Conservation (phyloP, 805 yeast species). For the Candida boleticola region DNA sequence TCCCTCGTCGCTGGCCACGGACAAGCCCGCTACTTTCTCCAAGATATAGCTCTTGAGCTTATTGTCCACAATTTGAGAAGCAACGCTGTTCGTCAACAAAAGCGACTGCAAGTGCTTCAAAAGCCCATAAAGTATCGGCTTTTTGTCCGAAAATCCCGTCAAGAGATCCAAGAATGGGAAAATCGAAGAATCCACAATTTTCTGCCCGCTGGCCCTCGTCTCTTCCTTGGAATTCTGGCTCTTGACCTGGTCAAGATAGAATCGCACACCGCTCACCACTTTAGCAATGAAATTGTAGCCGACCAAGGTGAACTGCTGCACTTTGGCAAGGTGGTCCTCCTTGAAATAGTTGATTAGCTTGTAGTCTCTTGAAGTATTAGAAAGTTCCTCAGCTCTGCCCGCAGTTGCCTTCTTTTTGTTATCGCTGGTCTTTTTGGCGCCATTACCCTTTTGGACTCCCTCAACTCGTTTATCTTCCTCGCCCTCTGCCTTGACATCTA, state of each 20-base stretch:
- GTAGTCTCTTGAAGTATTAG: no score
- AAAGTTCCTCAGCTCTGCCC: no score
- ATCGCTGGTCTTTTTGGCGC: not conserved
- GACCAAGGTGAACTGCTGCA: not conserved
- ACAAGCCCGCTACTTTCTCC: not conserved
- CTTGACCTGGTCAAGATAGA: not conserved
- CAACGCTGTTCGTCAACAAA: not conserved
- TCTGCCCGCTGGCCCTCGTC: not conserved
- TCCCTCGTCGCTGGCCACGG: not conserved
- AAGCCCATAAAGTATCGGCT: constrained; percentile 15
- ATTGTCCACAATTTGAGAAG: not conserved
- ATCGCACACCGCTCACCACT: not conserved
- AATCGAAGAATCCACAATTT: constrained; percentile 13
- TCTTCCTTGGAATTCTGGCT: not conserved
- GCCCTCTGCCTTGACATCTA: constrained; percentile 6
- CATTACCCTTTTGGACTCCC: no score
- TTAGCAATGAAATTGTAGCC: not conserved
- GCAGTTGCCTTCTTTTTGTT: not conserved
- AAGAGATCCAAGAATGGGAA: constrained; percentile 17
- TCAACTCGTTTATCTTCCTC: no score
- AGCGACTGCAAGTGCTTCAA: constrained; percentile 3
- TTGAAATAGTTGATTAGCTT: no score
- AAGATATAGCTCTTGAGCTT: not conserved
- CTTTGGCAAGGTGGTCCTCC: not conserved
- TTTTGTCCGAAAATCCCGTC: constrained; percentile 14